These are phyloP conservation scores for Chionographis japonica DNA, from an alignment of 106 monocot species.

Conservation along the genomic window DNA sequence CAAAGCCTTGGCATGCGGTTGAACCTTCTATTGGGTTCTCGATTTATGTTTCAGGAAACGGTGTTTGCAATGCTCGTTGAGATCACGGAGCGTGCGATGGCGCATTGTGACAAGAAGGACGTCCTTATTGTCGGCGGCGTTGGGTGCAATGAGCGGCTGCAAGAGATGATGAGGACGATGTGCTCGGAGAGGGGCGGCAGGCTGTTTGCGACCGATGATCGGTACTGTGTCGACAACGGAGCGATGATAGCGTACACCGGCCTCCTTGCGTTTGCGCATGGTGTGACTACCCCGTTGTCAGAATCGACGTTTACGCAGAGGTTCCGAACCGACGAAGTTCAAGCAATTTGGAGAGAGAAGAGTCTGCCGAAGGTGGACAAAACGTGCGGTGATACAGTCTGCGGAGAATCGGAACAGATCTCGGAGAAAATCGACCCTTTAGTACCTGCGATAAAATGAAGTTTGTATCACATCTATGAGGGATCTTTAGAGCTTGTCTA, in stretches of 20 bases:
- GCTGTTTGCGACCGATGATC: constrained; percentile 89
- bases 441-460: neutral
- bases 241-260: constrained; percentile 99
- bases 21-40: too few relatives aligned
- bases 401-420: neutral
- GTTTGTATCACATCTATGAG: too few relatives aligned
- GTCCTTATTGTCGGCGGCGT: constrained; percentile 98
- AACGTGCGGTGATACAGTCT: neutral
- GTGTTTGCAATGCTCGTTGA: constrained; percentile 98
- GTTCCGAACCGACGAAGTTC: constrained; percentile 90
- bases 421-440: constrained; percentile 5
- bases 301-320: constrained; percentile 94
- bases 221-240: constrained; percentile 96
- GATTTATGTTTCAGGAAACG: constrained; percentile 56
- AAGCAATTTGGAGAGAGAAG: constrained; percentile 91
- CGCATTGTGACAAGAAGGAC: constrained; percentile 93
- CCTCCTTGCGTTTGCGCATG: constrained; percentile 80
- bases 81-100: constrained; percentile 97
- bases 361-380: neutral
- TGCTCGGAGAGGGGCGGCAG: constrained; percentile 84
- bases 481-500: too few relatives aligned
- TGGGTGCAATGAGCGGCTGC: constrained; percentile 84
- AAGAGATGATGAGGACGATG: constrained; percentile 98
- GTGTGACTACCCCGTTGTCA: constrained; percentile 63
- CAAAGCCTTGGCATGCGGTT: too few relatives aligned